Evolutionary conservation across 73 alveolate species (phyloP), one percentile per base, ranked within the genome.

Genomic region (Paramecium caudatum): DNA sequence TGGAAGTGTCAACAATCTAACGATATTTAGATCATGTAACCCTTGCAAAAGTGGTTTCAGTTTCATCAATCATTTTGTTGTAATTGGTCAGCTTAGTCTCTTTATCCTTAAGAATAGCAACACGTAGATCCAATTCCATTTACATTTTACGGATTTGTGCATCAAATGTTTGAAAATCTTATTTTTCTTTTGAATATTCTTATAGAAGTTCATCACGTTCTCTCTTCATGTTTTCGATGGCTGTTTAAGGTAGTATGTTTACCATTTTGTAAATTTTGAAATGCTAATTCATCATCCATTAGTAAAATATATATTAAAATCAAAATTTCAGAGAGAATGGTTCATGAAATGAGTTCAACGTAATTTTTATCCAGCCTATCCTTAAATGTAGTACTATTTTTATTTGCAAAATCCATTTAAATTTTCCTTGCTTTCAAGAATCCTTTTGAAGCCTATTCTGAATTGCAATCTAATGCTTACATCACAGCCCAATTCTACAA

Each of bases 251-350:
- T 16, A 16, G 15, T 12, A 74, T 4, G 23, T 8, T 9, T 74
- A 74, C 88, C 88, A 41, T 74, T 37, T 41, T 37, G 47, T 13
- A 74, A 41, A 27, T 74, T 74, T 4, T 25, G 32, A 45, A 74
- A 74, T 36, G 88, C 88, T 37, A 37, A 23, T 74, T 74, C 88
- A 45, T 74, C 88, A 8, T 74, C 88, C 88, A 74, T 74, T 48
- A 55, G 80, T 23, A 55, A 55, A 55, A 49, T 27, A 55, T 25
- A 55, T 27, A 23, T 27, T 55, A 1, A 55, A 55, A 55, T 55
- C 80, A 55, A 55, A 55, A 55, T 27, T 27, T 55, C 12, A 55
- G 80, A 55, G 80, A 27, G 30, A 55, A 55, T n/a, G n/a, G n/a
- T 37, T 55, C 80, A 55, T 55, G 23, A 55, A 27, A 55, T 12